phyloP scores from a whole-genome alignment of 2,329 filamentous ascomycete genomes.

The Coniochaeta sp. region DNA sequence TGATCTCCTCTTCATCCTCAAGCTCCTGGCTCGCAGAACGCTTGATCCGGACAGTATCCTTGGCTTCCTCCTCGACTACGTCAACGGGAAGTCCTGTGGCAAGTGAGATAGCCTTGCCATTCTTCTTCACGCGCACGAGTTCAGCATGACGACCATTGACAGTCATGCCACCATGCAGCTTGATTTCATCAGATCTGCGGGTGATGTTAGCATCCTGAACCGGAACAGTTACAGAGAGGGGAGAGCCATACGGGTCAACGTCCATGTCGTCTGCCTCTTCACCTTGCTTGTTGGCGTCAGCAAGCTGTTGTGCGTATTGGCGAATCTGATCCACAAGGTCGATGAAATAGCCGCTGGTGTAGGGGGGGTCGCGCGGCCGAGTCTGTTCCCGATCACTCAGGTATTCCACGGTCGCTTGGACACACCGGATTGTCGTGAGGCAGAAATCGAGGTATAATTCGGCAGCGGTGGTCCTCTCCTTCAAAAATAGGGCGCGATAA shows the following conservation, averaged over 20 bases:
- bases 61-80: constrained; percentile 36
- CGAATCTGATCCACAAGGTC: constrained; percentile 92
- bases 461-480: constrained; percentile 72
- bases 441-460: constrained; percentile 77
- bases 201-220: constrained; percentile 15
- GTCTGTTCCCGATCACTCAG: constrained; percentile 82
- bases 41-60: constrained; percentile 49
- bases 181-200: constrained; percentile 57
- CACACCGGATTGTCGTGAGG: constrained; percentile 81
- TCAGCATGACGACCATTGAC: constrained; percentile 78
- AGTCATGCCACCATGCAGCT: constrained; percentile 72
- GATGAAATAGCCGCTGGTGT: constrained; percentile 94
- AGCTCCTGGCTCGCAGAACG: constrained; percentile 61
- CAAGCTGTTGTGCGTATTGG: constrained; percentile 80
- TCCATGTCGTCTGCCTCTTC: constrained; percentile 51
- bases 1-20: constrained; percentile 73
- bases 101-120: constrained; percentile 73
- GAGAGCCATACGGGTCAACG: constrained; percentile 41
- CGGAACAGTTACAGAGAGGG: constrained; percentile 6
- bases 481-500: constrained; percentile 63
- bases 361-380: constrained; percentile 77
- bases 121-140: constrained; percentile 73
- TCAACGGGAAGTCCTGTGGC: constrained; percentile 61
- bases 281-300: constrained; percentile 62
- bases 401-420: constrained; percentile 82